Base-by-base conservation (phyloP, 192 early-diverging fungal genomes). In the Kappamyces sp. region DNA sequence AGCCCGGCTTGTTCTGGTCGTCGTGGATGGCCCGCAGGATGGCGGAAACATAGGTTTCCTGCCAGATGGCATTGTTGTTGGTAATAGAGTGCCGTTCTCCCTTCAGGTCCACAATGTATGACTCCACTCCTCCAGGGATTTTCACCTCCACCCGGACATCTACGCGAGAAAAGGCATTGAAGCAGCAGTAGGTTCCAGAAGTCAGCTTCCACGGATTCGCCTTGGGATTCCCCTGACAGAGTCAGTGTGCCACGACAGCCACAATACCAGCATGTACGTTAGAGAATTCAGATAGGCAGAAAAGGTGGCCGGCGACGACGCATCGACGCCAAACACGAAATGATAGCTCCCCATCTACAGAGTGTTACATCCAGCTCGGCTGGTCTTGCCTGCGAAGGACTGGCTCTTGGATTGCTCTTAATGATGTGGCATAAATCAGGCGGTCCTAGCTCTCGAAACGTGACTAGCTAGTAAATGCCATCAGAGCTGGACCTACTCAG, bases 71-170 rank as follows among this genome's bases (percentile, higher is more conserved):
- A 3, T 34, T 34, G 1, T 85, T 66, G 39, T 71, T 78, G n/a
- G 61, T 58, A 55, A 81, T 81, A 4, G 65, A 52, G 43, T 80
- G 78, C 41, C 72, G 70, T 65, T 99, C 94, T 36, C 96, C 96
- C 9, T 88, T 76, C 37, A 88, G 66, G 53, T 93, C 93, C 4
- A 99, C 86, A 8, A 83, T 78, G 54, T 95, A 95, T 49, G 86
- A 84, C 51, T 96, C 94, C 3, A 99, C 96, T 42, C 96, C 93
- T 53, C 96, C 96, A 7, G 96, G 96, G 65, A 98, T 98, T 57
- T 89, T 86, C 34, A 99, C 93, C 71, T 96, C 91, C n/a, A 99
- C 96, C 38, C 96, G 84, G 41, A 99, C 83, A 74, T 99, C 96
- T 5, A 96, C 87, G 15, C 91, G 81, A 4, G 94, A 93, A 62